These are phyloP conservation scores for Heritiera fomes DNA, from an alignment of 345 rosid genomes.

Conservation along the genomic window DNA sequence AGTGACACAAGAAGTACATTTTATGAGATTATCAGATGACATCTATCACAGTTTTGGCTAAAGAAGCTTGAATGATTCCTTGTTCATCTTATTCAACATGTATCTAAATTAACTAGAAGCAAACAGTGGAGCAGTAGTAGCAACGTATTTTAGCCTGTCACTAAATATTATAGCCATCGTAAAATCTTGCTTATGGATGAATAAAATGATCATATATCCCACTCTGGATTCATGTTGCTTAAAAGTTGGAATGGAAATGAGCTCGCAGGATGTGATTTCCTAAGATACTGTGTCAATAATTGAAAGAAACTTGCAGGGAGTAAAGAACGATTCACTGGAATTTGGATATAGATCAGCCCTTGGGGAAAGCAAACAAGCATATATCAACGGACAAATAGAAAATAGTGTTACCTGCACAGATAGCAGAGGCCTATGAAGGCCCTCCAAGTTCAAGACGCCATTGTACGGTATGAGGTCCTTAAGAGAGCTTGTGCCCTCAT, in stretches of 20 bases:
- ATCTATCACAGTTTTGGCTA: no score
- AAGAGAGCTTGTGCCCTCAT: constrained; percentile 53
- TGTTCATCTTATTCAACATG: no score
- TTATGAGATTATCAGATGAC: not conserved
- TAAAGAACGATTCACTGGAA: not conserved
- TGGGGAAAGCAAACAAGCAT: not conserved
- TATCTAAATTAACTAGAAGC: not conserved
- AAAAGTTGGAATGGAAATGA: not conserved
- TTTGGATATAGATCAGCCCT: not conserved
- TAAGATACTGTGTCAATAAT: no score
- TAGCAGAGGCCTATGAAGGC: constrained; percentile 63
- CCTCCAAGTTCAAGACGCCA: constrained; percentile 75
- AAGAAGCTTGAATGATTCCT: no score
- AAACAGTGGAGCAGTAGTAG: not conserved
- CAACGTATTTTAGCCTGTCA: no score
- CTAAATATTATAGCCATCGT: no score
- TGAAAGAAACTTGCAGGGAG: not conserved
- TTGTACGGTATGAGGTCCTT: constrained; percentile 74
- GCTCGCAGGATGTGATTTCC: no score
- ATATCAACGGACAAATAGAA: not conserved
- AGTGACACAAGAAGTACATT: not conserved
- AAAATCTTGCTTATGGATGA: not conserved
- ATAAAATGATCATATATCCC: not conserved
- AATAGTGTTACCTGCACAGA: constrained; percentile 60
- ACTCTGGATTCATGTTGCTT: not conserved